Base-by-base conservation (phyloP, 2,329 filamentous ascomycete species). In the Ascochyta viciae-villosae region DNA sequence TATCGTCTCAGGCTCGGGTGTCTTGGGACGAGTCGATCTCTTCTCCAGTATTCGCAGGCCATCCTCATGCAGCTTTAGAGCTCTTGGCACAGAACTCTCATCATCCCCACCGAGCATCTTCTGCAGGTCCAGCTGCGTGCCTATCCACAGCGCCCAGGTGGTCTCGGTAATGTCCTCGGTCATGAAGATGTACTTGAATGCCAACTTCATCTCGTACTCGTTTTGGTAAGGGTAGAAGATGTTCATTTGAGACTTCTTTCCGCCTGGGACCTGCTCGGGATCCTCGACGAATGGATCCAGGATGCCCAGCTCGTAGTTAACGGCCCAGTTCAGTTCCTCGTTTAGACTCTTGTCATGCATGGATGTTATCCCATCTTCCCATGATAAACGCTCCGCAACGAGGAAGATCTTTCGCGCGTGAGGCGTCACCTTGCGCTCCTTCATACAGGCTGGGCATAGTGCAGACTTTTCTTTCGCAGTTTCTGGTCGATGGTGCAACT, bases 361-460 rank as follows among this genome's bases (percentile, higher is more conserved):
- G 10, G 65, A 61, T 3, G 67, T 56, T 7, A 33, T 13, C 6
- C 50, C 59, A 15, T 63, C 58, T 4, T 66, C 58, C 62, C 63
- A 70, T 4, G 61, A 62, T 31, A 74, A 42, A 19, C 68, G 61
- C 43, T 72, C 65, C 1, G 70, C 67, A 9, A 69, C 61, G 6
- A 73, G 54, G 16, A 73, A 74, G 1, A 70, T 40, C 38, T 72
- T 74, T n/a, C 62, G 69, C 23, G 57, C 53, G 38, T 73, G 67
- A 2, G 62, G 38, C 3, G 64, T 67, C 15, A 54, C 38, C 26
- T 57, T 58, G 8, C 61, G 54, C 38, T 51, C 39, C 9, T 50
- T 45, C 19, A 47, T 34, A 37, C 66, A 68, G 4, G 54, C 50
- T 1, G 67, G 62, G 46, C 68, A 69, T 9, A 66, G 10, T 35